A percentile compares a stretch with the other conserved stretches of the same genome.
Conservation (phyloP, 805 yeast genomes). For the Suhomyces sp. region DNA sequence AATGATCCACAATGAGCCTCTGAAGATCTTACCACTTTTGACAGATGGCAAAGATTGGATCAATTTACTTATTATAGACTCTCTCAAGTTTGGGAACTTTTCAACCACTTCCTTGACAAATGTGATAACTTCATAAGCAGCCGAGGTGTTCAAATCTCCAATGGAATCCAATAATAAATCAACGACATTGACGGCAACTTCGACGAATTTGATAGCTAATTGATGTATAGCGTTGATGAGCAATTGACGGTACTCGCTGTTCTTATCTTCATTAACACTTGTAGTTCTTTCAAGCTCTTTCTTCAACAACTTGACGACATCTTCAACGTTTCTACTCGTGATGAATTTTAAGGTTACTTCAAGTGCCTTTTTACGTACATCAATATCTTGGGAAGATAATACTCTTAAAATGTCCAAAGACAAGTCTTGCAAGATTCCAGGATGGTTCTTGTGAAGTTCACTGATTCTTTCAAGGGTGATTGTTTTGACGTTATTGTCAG, state of each 20-base stretch:
- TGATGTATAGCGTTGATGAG: slow-evolving; percentile 85
- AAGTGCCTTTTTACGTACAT: slow-evolving; percentile 85
- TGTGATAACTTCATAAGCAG: slow-evolving; percentile 86
- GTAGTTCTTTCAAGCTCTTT: slow-evolving; percentile 82
- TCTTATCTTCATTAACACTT: slow-evolving; percentile 70
- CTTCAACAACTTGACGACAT: slow-evolving; percentile 85
- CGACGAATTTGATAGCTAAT: slow-evolving; percentile 83
- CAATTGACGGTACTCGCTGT: slow-evolving; percentile 82
- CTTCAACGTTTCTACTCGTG: slow-evolving; percentile 87
- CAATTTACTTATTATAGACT: slow-evolving; percentile 60
- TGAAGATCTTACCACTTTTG: slow-evolving; percentile 84
- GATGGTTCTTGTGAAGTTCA: slow-evolving; percentile 67
- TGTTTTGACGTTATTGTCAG: slow-evolving; percentile 93
- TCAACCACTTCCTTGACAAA: slow-evolving; percentile 94
- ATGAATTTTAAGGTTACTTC: slow-evolving; percentile 79
- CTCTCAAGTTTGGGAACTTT: slow-evolving; percentile 78
- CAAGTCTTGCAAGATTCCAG: slow-evolving; percentile 80
- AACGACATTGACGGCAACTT: slow-evolving; percentile 88
- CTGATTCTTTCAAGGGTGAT: slow-evolving; percentile 85
- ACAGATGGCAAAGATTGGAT: slow-evolving; percentile 59
- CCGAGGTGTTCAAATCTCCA: slow-evolving; percentile 75
- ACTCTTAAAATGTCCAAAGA: slow-evolving; percentile 84
- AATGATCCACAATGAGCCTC: slow-evolving; percentile 93
- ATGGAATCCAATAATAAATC: slow-evolving; percentile 83
- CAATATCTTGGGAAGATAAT: slow-evolving; percentile 83